phyloP scores from a whole-genome alignment of 2,329 filamentous ascomycete genomes.

The Cephalotrichum gorgonifer region DNA sequence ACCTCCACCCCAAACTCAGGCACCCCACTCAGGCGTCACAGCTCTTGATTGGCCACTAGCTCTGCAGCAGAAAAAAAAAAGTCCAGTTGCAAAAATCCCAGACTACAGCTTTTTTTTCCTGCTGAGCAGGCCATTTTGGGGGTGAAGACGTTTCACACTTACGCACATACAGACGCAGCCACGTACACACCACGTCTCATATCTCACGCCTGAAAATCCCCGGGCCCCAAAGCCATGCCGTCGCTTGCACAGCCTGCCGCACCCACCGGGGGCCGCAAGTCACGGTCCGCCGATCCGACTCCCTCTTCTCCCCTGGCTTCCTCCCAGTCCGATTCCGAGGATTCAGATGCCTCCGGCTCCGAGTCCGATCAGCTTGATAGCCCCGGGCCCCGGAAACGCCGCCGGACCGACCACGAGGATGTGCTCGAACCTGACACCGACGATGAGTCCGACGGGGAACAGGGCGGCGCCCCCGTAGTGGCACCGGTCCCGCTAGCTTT shows the following conservation, averaged over 20 bases:
- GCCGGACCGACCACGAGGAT: slow-evolving; percentile 24
- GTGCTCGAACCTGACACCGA: slow-evolving; percentile 11
- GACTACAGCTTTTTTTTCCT: not conserved
- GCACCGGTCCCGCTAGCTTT: slow-evolving; percentile 22
- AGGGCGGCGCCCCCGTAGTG: slow-evolving; percentile 9
- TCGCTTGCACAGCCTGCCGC: slow-evolving; percentile 3
- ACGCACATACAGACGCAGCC: too few relatives aligned
- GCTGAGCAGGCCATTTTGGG: not conserved
- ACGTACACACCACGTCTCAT: not conserved
- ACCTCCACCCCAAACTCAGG: not conserved
- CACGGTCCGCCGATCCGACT: not conserved
- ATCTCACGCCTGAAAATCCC: not conserved
- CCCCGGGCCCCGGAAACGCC: slow-evolving; percentile 32
- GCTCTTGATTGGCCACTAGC: not conserved
- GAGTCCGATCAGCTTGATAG: slow-evolving; percentile 42
- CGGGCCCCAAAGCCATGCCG: slow-evolving; percentile 5
- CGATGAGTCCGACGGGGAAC: slow-evolving; percentile 14
- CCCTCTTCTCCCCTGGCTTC: not conserved
- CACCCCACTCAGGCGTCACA: not conserved
- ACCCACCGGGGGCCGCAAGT: not conserved
- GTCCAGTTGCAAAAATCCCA: not conserved
- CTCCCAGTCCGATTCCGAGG: not conserved
- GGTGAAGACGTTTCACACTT: not conserved
- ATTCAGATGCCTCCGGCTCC: slow-evolving; percentile 12
- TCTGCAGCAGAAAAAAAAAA: not conserved